Evolutionary conservation across 2,329 filamentous ascomycete species (phyloP).

Genomic region (Fusarium verticillioides): DNA sequence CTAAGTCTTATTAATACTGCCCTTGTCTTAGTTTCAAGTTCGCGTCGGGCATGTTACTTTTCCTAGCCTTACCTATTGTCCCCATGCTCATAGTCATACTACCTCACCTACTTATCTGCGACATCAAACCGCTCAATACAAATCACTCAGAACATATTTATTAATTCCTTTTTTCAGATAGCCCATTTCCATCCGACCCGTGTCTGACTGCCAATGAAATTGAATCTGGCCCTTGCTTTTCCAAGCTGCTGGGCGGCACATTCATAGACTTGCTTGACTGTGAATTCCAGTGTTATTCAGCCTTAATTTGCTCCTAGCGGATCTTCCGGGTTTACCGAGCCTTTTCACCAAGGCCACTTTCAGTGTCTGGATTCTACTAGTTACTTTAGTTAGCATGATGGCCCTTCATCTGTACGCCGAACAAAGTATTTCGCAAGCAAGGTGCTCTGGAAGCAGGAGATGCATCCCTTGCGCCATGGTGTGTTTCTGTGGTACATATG

Average conservation of each 20-base stretch:
- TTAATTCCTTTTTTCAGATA: neutral
- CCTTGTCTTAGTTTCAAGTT: slow-evolving; percentile 33
- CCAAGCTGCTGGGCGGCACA: slow-evolving; percentile 16
- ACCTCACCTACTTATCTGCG: neutral
- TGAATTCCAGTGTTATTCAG: slow-evolving; percentile 12
- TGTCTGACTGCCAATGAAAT: neutral
- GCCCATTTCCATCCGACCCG: neutral
- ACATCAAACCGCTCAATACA: slow-evolving; percentile 2
- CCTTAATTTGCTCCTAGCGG: slow-evolving; percentile 6
- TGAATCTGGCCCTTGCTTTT: slow-evolving; percentile 32
- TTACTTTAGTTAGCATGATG: neutral
- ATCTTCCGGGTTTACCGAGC: slow-evolving; percentile 31
- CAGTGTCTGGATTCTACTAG: neutral
- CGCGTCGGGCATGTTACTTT: slow-evolving; percentile 10
- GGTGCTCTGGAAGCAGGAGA: slow-evolving; percentile 29
- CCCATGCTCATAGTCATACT: slow-evolving; percentile 21
- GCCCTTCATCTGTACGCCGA: neutral
- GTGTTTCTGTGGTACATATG: neutral
- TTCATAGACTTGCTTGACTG: neutral
- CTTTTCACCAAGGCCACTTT: slow-evolving; percentile 3
- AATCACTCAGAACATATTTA: neutral
- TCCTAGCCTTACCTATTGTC: slow-evolving; percentile 1
- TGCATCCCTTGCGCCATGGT: neutral
- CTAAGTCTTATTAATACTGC: neutral
- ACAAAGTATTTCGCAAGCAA: slow-evolving; percentile 13